Conservation (phyloP, 345 rosid genomes). For the Brassica carinata region DNA sequence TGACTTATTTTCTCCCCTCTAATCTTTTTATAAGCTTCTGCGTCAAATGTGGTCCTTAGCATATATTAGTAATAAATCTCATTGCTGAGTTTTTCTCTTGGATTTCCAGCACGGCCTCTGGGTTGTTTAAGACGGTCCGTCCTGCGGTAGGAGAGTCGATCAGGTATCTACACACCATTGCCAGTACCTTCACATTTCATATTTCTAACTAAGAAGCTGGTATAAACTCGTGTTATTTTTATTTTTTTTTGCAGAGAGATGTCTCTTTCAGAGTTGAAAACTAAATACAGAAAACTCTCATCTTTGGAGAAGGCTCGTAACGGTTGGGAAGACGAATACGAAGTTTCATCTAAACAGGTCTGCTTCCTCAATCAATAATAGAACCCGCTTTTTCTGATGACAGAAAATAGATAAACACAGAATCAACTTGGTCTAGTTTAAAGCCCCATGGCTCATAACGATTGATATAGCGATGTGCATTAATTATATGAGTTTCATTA, state of each 20-base stretch:
- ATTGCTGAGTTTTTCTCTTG: conserved; percentile 27
- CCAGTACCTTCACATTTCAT: conserved; percentile 14
- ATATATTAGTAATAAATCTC: neutral
- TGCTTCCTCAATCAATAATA: neutral
- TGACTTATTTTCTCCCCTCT: conserved; percentile 32
- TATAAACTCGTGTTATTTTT: conserved; percentile 13
- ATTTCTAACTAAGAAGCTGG: conserved; percentile 11
- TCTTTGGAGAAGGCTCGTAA: conserved; percentile 71
- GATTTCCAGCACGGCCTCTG: conserved; percentile 69
- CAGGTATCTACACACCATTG: conserved; percentile 52
- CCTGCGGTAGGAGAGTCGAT: conserved; percentile 95
- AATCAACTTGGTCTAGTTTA: neutral
- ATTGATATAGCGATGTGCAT: neutral
- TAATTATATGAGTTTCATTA: neutral
- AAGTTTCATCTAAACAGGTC: conserved; percentile 94
- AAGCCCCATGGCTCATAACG: neutral
- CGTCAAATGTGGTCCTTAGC: neutral
- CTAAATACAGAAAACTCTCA: conserved; percentile 72
- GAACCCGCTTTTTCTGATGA: neutral
- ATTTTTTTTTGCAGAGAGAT: conserved; percentile 62
- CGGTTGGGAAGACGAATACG: conserved; percentile 98
- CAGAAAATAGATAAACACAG: conserved; percentile 10
- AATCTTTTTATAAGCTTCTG: conserved; percentile 3
- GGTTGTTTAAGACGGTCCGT: conserved; percentile 81
- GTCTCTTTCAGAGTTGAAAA: conserved; percentile 77